Base-by-base conservation (phyloP, 163 green algal genomes). In the Chloroidium sp. region DNA sequence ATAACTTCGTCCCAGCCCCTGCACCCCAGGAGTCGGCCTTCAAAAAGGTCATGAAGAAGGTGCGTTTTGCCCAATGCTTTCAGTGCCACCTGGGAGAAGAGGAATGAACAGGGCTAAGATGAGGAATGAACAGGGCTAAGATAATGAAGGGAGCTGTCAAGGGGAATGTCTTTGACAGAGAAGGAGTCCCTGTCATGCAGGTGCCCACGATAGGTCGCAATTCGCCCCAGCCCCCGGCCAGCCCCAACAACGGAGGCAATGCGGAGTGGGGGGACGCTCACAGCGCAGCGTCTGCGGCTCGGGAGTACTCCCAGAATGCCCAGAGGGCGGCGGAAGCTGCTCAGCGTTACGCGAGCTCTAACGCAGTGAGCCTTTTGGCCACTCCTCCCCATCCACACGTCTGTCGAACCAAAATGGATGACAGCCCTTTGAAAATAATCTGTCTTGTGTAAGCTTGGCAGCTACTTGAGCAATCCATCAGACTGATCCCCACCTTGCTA, bases 251-350 rank as follows among this genome's bases (percentile, higher is more conserved):
- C 10, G 67, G 6, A 72, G 61, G 36, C 62, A 67, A 80, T 78
- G 74, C n/a, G 59, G 69, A 74, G 12, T 89, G 84, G 59, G 69
- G 68, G 2, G 85, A 89, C 79, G 85, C 85, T 59, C 79, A 0
- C 10, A 68, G 79, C 10, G 85, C 85, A 13, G 85, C 85, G 58
- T 61, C 75, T 62, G 85, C 85, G 0, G 85, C 85, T 0, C 36
- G 59, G 1, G 62, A 69, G 36, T 85, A 84, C 68, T 81, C 78
- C 62, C n/a, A 81, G 61, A 82, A 82, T 60, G 80, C 84, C 2
- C 75, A 78, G 77, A n/a, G 78, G 60, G 82, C 82, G 10, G 80
- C 80, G 57, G 81, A 86, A 6, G 82, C 78, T 36, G 80, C 80
- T 2, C 69, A 84, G 76, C 75, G 83, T 64, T 85, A 78, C 69